Base-by-base conservation (phyloP, 306 rosid species). In the Glycine latifolia region DNA sequence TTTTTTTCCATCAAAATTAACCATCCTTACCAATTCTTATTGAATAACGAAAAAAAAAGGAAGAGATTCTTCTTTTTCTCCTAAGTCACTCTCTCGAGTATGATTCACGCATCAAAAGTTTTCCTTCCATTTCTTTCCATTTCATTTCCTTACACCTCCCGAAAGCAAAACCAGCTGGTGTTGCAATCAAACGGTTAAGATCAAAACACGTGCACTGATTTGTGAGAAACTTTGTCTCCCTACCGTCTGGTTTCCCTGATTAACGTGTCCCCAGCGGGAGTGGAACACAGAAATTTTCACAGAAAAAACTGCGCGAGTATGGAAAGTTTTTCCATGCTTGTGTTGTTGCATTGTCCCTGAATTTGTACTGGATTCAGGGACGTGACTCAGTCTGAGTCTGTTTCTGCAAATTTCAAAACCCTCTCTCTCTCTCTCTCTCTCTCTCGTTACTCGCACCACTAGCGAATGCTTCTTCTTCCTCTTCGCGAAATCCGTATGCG, bases 221-320 rank as follows among this genome's bases (percentile, higher is more conserved):
- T 10, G 4, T 59, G 2, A 7, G 2, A 26, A 3, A 37, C 0
- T 8, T 15, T 55, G 3, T 3, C 16, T 41, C 6, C 2, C 0
- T 0, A 67, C 37, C 73, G 4, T 44, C 1, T 16, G 71, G 48
- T 61, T 31, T 0, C 3, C 3, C 3, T 7, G 1, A 5, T 33
- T 1, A 4, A 0, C 2, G 3, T 11, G 54, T 13, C 0, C 70
- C 58, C 7, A 43, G 13, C 0, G 0, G 39, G 9, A n/a, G 33
- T 4, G 61, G 3, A 61, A 9, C 7, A 6, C 0, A 7, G 17
- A 50, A n/a, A 2, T 0, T 10, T 12, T 11, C 10, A 8, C 3
- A n/a, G 47, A 37, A 33, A 8, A 10, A 55, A 62, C 5, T 61
- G 76, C 13, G 80, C 81, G 81, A 75, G 74, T 81, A 4, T 1